Base-by-base conservation (phyloP, 768 basidiomycete genomes). In the Tulasnella sp. region DNA sequence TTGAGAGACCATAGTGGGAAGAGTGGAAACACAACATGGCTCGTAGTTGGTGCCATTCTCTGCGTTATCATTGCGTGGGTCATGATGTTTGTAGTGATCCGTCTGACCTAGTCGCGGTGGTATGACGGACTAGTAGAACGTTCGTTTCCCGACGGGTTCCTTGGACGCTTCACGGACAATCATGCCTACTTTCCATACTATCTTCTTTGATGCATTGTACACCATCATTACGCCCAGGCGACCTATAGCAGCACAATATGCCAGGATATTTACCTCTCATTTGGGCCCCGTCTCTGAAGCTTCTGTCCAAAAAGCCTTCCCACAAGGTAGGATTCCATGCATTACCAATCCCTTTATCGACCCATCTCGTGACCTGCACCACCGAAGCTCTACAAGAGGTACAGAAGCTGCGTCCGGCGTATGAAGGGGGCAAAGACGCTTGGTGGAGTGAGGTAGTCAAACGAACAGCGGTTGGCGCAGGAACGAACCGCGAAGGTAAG, bases 361-460 rank as follows among this genome's bases (percentile, higher is more conserved):
- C 52, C 19, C n/a, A 25, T 39, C 21, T 54, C 9, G 41, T n/a
- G 27, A 6, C 9, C 6, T 17, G n/a, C 23, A 7, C 41, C 11
- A 14, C 11, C 19, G n/a, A 35, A 63, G 61, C 77, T 17, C 63
- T 79, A 58, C 74, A 67, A 60, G 70, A 76, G 59, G 63, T 82
- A 17, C 82, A 86, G 65, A 69, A 61, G 14, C 77, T 81, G 59
- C 73, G 74, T 42, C 83, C 85, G 1, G 75, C 71, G 0, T 87
- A 86, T 65, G 23, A 31, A 27, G 65, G 68, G 46, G 67, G 72
- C 14, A 61, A 54, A 36, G 66, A 74, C 31, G 67, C 64, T 2
- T 89, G 85, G 86, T 90, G 87, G 87, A 67, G 71, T n/a, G 81
- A 85, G 60, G 85, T 90, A 36, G 81, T 90, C 60, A 73, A 72